A percentile compares a stretch with the other conserved stretches of the same genome.
Evolutionary conservation across 106 monocot species (phyloP).

Genomic region (Dactylorhiza incarnata): DNA sequence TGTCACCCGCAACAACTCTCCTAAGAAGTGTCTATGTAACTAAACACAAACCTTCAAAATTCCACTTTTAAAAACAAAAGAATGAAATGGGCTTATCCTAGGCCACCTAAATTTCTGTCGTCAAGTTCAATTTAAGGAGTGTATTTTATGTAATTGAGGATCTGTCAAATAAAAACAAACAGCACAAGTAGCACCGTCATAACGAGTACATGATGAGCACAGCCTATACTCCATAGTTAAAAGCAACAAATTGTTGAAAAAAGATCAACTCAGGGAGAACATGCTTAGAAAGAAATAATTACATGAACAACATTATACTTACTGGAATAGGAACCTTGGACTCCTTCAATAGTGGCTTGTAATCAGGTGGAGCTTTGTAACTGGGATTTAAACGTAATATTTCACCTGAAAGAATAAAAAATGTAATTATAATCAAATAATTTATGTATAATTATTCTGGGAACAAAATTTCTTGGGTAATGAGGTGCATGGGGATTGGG

Average conservation of each 20-base stretch:
- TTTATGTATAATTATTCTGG: background rate
- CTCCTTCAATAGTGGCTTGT: conserved; percentile 88
- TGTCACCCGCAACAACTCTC: too few species aligned
- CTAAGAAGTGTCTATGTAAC: too few species aligned
- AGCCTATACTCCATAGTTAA: background rate
- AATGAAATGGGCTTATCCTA: background rate
- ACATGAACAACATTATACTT: conserved; percentile 14
- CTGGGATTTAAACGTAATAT: conserved; percentile 70
- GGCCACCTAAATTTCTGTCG: background rate
- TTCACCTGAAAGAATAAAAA: conserved; percentile 57
- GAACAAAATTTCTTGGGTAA: too few species aligned
- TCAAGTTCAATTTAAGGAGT: background rate
- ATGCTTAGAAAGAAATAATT: background rate
- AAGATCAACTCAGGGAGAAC: background rate
- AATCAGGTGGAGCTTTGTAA: conserved; percentile 81
- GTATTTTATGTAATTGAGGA: background rate
- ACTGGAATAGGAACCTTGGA: conserved; percentile 84
- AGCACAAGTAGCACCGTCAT: background rate
- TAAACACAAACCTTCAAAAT: too few species aligned
- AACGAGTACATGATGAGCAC: background rate
- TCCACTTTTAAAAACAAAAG: background rate
- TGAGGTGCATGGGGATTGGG: too few species aligned
- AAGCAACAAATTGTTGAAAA: background rate
- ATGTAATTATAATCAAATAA: background rate
- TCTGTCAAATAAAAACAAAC: background rate